Percentiles rank a stretch among this genome's conserved stretches.
Conservation (phyloP, 441 rosid species). For the Jatropha podagrica region DNA sequence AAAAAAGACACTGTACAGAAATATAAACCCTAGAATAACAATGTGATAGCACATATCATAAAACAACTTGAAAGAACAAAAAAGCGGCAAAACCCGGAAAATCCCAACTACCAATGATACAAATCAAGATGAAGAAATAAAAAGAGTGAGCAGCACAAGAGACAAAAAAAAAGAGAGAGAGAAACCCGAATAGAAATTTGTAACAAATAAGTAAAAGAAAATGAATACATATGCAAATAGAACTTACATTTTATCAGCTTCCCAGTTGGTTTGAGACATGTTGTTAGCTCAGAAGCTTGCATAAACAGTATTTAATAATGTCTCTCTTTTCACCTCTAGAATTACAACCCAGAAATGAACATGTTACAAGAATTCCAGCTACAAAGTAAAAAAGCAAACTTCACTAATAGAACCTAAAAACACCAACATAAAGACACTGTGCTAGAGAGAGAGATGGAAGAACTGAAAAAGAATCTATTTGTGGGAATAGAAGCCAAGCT, state of each 20-base stretch:
- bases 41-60: slow-evolving; percentile 16
- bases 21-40: slow-evolving; percentile 37
- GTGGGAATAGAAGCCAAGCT: slow-evolving; percentile 12
- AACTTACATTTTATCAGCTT: slow-evolving; percentile 94
- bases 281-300: slow-evolving; percentile 35
- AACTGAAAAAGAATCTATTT: slow-evolving; percentile 23
- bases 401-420: slow-evolving; percentile 16
- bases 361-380: background rate
- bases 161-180: background rate
- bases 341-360: slow-evolving; percentile 26
- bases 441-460: background rate
- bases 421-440: background rate
- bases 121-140: slow-evolving; percentile 25
- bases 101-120: slow-evolving; percentile 24
- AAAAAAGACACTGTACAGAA: slow-evolving; percentile 11
- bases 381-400: background rate
- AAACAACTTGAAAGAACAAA: slow-evolving; percentile 25
- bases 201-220: background rate
- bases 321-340: slow-evolving; percentile 32
- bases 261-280: slow-evolving; percentile 94
- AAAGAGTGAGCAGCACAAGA: background rate
- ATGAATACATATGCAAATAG: background rate
- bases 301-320: slow-evolving; percentile 42
- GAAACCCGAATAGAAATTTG: slow-evolving; percentile 11
- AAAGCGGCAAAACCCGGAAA: slow-evolving; percentile 29